phyloP scores from a whole-genome alignment of 1,139 yeast species.

The Pichia inconspicua region DNA sequence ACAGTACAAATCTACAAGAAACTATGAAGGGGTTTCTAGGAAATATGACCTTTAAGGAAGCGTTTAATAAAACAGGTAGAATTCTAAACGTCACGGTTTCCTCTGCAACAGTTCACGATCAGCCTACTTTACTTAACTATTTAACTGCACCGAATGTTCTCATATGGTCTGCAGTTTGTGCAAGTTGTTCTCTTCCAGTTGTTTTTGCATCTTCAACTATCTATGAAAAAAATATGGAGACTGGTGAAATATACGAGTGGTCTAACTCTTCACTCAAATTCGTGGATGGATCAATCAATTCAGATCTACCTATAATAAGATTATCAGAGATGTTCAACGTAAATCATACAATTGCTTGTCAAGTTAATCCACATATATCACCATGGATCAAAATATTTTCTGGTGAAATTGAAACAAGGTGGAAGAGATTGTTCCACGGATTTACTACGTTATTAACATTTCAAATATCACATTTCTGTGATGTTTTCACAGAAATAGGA shows the following conservation, averaged over 20 bases:
- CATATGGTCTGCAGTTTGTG: slow-evolving; percentile 87
- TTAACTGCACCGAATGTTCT: slow-evolving; percentile 92
- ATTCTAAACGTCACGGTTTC: slow-evolving; percentile 65
- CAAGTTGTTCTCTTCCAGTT: slow-evolving; percentile 91
- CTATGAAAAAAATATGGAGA: slow-evolving; percentile 70
- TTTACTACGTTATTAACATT: slow-evolving; percentile 51
- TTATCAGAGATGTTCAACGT: slow-evolving; percentile 94
- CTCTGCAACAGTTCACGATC: slow-evolving; percentile 65
- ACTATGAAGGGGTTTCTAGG: slow-evolving; percentile 83
- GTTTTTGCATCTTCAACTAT: slow-evolving; percentile 81
- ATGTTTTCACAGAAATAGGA: slow-evolving; percentile 67
- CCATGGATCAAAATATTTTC: slow-evolving; percentile 70
- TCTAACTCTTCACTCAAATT: slow-evolving; percentile 72
- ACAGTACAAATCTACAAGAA: slow-evolving; percentile 57
- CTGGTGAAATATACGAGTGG: slow-evolving; percentile 71
- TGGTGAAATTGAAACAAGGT: slow-evolving; percentile 32
- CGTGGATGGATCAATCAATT: slow-evolving; percentile 94
- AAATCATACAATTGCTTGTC: slow-evolving; percentile 93
- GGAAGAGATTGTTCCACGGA: slow-evolving; percentile 48
- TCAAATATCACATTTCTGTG: slow-evolving; percentile 73
- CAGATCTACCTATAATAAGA: slow-evolving; percentile 84
- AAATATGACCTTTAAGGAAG: slow-evolving; percentile 67
- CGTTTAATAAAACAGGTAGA: slow-evolving; percentile 52
- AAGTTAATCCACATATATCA: slow-evolving; percentile 92
- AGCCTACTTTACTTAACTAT: slow-evolving; percentile 78